Conservation (phyloP, 1,284 basidiomycete species). For the Malassezia brasiliensis region DNA sequence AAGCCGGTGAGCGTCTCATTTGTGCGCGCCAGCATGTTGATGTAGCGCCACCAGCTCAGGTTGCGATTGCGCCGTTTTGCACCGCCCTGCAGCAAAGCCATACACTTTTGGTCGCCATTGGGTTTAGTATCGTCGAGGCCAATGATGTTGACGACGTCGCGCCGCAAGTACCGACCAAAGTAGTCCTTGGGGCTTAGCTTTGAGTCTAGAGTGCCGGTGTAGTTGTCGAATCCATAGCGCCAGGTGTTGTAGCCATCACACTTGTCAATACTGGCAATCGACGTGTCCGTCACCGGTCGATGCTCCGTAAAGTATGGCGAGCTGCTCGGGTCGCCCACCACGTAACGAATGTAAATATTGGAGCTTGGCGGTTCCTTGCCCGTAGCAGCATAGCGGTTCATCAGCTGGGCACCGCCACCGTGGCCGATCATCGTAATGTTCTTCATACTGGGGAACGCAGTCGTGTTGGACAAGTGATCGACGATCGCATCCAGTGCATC, state of each 20-base stretch:
- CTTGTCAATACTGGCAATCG: slow-evolving; percentile 20
- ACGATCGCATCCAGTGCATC: slow-evolving; percentile 39
- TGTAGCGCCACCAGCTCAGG: slow-evolving; percentile 44
- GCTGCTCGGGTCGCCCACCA: slow-evolving; percentile 39
- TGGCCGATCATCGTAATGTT: slow-evolving; percentile 42
- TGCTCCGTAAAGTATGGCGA: slow-evolving; percentile 38
- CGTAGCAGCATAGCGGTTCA: slow-evolving; percentile 37
- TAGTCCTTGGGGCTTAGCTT: slow-evolving; percentile 28
- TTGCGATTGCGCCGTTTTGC: slow-evolving; percentile 33
- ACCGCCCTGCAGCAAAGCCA: slow-evolving; percentile 43
- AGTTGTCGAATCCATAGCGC: slow-evolving; percentile 38
- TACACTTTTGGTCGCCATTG: slow-evolving; percentile 42
- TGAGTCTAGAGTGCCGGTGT: slow-evolving; percentile 26
- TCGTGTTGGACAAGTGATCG: slow-evolving; percentile 25
- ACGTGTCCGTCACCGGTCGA: slow-evolving; percentile 26
- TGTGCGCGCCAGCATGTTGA: slow-evolving; percentile 36
- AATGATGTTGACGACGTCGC: slow-evolving; percentile 42
- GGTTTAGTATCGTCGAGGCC: slow-evolving; percentile 29
- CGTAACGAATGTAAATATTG: slow-evolving; percentile 28
- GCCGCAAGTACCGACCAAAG: slow-evolving; percentile 29
- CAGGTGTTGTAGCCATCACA: slow-evolving; percentile 40
- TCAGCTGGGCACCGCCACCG: slow-evolving; percentile 43
- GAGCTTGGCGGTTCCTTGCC: slow-evolving; percentile 22
- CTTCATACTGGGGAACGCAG: slow-evolving; percentile 27
- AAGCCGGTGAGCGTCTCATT: slow-evolving; percentile 30